A percentile compares a stretch with the other conserved stretches of the same genome.
Conservation (phyloP, 169 alveolate species). For the Plasmodium cynomolgi region DNA sequence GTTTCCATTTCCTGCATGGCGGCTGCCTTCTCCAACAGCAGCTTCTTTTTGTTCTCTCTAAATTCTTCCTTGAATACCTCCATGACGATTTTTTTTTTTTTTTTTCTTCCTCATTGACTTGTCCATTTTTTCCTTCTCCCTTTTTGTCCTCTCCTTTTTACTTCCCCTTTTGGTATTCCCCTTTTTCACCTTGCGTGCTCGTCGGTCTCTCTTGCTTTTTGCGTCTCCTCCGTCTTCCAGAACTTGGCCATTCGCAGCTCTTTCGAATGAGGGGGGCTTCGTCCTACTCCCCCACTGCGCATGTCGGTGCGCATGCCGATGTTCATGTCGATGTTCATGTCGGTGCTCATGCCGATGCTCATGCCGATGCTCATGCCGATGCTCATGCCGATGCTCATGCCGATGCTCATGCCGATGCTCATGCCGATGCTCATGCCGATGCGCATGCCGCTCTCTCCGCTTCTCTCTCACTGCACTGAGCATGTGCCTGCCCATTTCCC, state of each 20-base stretch:
- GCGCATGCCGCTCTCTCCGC: not conserved
- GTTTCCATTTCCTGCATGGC: not conserved
- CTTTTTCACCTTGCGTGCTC: not conserved
- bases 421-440: too few relatives aligned
- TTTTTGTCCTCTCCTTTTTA: not conserved
- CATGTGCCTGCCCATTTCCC: not conserved
- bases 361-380: too few relatives aligned
- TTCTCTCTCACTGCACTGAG: not conserved
- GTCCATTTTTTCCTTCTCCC: conserved; percentile 4
- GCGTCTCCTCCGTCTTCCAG: not conserved
- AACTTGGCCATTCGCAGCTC: not conserved
- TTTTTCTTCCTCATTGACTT: conserved; percentile 22
- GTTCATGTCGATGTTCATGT: not conserved
- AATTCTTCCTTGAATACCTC: conserved; percentile 60
- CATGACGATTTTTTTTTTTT: conserved; percentile 31
- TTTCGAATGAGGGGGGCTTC: not conserved
- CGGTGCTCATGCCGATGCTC: too few relatives aligned
- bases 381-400: too few relatives aligned
- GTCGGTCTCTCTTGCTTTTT: not conserved
- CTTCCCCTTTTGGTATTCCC: not conserved
- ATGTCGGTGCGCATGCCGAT: not conserved
- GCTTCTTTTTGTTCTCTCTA: conserved; percentile 19
- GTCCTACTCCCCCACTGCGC: not conserved
- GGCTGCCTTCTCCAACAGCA: not conserved
- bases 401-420: too few relatives aligned